These are phyloP conservation scores for Rhodotorula sp. DNA, from an alignment of 1,284 basidiomycete species.

Conservation along the genomic window DNA sequence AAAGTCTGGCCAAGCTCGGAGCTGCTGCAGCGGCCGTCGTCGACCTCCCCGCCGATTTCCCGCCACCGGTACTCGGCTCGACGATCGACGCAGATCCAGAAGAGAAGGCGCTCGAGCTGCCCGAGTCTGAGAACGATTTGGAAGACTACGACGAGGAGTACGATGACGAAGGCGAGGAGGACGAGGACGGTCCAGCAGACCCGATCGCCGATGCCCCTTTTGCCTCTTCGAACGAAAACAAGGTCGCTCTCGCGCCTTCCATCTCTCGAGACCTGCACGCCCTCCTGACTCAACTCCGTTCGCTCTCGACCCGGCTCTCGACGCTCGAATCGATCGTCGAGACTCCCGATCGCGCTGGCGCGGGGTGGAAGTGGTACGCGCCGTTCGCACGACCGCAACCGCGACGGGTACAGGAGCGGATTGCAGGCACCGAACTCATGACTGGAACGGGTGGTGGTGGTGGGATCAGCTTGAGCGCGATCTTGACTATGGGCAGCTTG, in stretches of 20 bases:
- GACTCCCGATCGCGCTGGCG: background rate
- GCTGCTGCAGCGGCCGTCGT: conserved; percentile 8
- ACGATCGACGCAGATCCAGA: background rate
- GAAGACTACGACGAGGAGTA: background rate
- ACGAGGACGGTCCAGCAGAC: conserved; percentile 9
- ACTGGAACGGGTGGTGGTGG: conserved; percentile 2
- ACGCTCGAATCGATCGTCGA: conserved; percentile 30
- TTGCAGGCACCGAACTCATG: background rate
- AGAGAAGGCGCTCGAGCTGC: conserved; percentile 2
- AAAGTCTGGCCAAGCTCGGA: conserved; percentile 41
- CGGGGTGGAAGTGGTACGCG: background rate
- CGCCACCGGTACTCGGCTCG: conserved; percentile 40
- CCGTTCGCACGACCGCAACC: background rate
- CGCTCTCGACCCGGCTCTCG: conserved; percentile 23
- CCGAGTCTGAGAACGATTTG: background rate
- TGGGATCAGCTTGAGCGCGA: conserved; percentile 5
- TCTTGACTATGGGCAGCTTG: conserved; percentile 19
- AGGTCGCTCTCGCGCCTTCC: conserved; percentile 10
- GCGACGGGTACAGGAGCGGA: background rate
- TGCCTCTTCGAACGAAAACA: background rate
- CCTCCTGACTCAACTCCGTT: conserved; percentile 26
- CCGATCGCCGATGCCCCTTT: background rate
- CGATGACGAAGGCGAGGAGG: background rate
- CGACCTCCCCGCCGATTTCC: conserved; percentile 26
- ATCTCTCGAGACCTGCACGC: conserved; percentile 23